These are phyloP conservation scores for Sporothrix protearum DNA, from an alignment of 2,329 filamentous ascomycete genomes.

Conservation along the genomic window DNA sequence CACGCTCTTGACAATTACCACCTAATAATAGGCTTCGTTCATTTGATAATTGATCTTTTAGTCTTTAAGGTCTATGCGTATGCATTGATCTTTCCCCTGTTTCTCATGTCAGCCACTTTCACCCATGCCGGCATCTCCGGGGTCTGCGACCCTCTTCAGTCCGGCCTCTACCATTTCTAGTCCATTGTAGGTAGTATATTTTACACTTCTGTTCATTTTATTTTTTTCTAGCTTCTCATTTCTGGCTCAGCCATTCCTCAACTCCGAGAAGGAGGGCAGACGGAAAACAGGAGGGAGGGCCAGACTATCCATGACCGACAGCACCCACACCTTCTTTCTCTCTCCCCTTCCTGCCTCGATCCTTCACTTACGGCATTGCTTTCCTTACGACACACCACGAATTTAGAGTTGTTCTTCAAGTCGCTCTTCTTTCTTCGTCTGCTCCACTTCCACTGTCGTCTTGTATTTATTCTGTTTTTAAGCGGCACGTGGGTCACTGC, in stretches of 20 bases:
- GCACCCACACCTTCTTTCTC: background rate
- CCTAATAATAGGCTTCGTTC: background rate
- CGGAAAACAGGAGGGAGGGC: background rate
- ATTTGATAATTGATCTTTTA: too few species aligned
- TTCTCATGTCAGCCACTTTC: too few species aligned
- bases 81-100: too few species aligned
- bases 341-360: background rate
- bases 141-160: background rate
- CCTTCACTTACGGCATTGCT: conserved; percentile 12
- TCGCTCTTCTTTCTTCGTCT: background rate
- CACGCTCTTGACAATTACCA: background rate
- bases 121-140: too few species aligned
- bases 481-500: conserved; percentile 20
- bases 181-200: background rate
- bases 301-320: background rate
- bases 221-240: too few species aligned
- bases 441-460: background rate
- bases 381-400: conserved; percentile 1
- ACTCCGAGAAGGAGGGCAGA: background rate
- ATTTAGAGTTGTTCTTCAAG: background rate
- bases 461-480: conserved; percentile 6
- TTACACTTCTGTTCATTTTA: background rate
- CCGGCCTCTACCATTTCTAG: background rate
- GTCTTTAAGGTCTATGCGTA: too few species aligned
- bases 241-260: conserved; percentile 3